Evolutionary conservation across 192 early-diverging fungal genomes (phyloP), one percentile per base, ranked within the genome.

Genomic region (Chytriomyces sp.): DNA sequence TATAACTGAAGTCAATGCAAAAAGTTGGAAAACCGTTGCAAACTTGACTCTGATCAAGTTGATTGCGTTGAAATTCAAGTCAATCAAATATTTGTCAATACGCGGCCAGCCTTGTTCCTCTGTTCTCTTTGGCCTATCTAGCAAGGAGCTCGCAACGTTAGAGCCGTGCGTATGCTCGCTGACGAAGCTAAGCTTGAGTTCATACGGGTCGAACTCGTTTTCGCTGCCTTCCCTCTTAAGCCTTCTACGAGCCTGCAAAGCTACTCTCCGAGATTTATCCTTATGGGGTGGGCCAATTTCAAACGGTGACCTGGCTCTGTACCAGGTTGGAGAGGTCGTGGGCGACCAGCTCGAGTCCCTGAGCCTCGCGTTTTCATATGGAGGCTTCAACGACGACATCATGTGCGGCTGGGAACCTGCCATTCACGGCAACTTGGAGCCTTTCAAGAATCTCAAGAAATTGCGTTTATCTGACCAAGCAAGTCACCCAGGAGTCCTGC

Each of bases 171-270:
- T 36, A 8, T 14, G 17, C 31, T n/a, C 59, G 8, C 30, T 61
- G 7, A 39, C 59, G 19, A 30, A 30, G 14, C 59, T 61, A 8
- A 37, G 19, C 36, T 26, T 61, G 12, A n/a, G 32, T 6, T 61
- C 59, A 30, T 61, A 36, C 26, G 59, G 59, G 12, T 12, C 59
- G 12, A 30, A 61, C 59, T 61, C 59, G 10, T 61, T 61, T 26
- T 37, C 59, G 10, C 36, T 61, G 10, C 30, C 59, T 4, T 61
- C 59, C 17, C 33, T 61, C 14, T 30, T 61, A 12, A 12, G 17
- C 17, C 8, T 61, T 17, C 26, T 61, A 14, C 14, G 12, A n/a
- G 8, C 59, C 30, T 61, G 33, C 33, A 61, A 38, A 61, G 14
- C 2, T 38, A 37, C 32, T 5, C 28, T 61, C 33, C 8, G 14